Evolutionary conservation across 1,139 yeast species (phyloP).

Genomic region (Candida glucosophila): DNA sequence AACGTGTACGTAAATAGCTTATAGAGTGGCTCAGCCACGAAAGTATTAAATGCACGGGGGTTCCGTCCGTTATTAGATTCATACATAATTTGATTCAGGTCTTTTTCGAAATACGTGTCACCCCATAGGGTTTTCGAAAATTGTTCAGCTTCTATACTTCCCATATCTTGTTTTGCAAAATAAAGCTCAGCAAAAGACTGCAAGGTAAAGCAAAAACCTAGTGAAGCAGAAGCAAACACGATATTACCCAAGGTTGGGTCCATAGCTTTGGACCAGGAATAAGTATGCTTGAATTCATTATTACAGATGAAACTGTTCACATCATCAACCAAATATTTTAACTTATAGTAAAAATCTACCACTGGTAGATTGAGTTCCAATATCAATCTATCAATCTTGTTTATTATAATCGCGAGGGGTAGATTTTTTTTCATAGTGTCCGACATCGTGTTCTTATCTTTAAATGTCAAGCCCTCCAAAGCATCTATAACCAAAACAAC

Average conservation of each 20-base stretch:
- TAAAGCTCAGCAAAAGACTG: slow-evolving; percentile 57
- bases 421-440: slow-evolving; percentile 40
- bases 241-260: slow-evolving; percentile 64
- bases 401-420: slow-evolving; percentile 56
- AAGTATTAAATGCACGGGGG: slow-evolving; percentile 54
- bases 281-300: slow-evolving; percentile 16
- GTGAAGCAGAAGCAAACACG: slow-evolving; percentile 60
- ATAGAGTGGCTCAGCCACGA: slow-evolving; percentile 73
- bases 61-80: slow-evolving; percentile 18
- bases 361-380: slow-evolving; percentile 74
- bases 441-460: slow-evolving; percentile 41
- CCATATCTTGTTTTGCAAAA: slow-evolving; percentile 16
- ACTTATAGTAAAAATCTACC: slow-evolving; percentile 60
- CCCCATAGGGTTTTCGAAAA: slow-evolving; percentile 72
- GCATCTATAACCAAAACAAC: slow-evolving; percentile 70
- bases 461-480: slow-evolving; percentile 67
- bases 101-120: slow-evolving; percentile 45
- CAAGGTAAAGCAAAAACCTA: slow-evolving; percentile 58
- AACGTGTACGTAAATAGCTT: slow-evolving; percentile 60
- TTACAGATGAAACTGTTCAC: slow-evolving; percentile 45
- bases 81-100: slow-evolving; percentile 35
- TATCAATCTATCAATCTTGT: slow-evolving; percentile 75
- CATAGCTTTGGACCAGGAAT: slow-evolving; percentile 21
- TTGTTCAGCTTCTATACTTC: slow-evolving; percentile 25
- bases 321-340: slow-evolving; percentile 53